Base-by-base conservation (phyloP, 345 rosid species). In the Erysimum cheiranthoides region DNA sequence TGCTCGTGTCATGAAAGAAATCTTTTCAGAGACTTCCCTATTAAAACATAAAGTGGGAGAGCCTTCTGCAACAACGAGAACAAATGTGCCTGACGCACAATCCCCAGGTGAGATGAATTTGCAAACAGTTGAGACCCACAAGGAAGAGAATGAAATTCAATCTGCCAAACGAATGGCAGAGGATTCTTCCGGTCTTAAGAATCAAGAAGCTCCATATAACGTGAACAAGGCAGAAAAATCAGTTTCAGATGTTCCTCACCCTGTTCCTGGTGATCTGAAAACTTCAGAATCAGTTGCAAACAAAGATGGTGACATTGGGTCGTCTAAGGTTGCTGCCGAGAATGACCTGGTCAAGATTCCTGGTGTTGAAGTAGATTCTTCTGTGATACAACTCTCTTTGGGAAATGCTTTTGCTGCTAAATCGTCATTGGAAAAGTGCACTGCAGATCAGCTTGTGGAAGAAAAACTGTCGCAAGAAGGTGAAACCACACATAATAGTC, bases 1-100 rank as follows among this genome's bases (percentile, higher is more conserved):
- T 79, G 86, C 93, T 74, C 85, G 89, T 64, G 86, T 83, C 79
- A 85, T 82, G 87, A 88, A 83, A 82, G 91, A 84, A 71, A 81
- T 83, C 21, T 87, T 87, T 68, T 82, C 92, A 8, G 93, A 85
- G 76, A 79, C 80, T 78, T 72, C 82, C 74, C 73, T 85, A 31
- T 71, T 83, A 45, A 88, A 89, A 73, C 71, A 65, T 56, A 89
- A 77, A 73, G 57, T 64, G 53, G 82, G 74, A 32, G 91, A 87
- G 68, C 47, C 69, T 66, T 76, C 74, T 42, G 72, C 18, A 54
- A 57, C 64, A 53, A 18, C 38, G 11, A 42, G 70, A 53, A 53
- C 45, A 40, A 73, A 42, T 63, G 62, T 27, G 17, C 16, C 70
- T 17, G 70, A 63, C 8, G 21, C 14, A 32, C 62, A 53, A 16